phyloP scores from a whole-genome alignment of 2,329 filamentous ascomycete species.

The Aspergillus fischeri region DNA sequence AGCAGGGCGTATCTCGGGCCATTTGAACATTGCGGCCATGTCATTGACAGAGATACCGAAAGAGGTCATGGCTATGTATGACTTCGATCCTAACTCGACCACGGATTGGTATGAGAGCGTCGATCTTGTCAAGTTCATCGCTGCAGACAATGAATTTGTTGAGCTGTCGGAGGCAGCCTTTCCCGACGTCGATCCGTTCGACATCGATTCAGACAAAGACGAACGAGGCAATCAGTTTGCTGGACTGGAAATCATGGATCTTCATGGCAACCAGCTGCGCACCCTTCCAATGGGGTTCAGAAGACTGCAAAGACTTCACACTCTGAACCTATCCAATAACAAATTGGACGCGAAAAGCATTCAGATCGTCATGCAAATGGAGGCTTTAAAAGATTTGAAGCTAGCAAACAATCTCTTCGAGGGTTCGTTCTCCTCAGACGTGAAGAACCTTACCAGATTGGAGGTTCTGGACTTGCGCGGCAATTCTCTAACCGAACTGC shows the following conservation, averaged over 20 bases:
- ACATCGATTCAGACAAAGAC: slow-evolving; percentile 62
- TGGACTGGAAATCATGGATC: slow-evolving; percentile 72
- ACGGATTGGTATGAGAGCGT: slow-evolving; percentile 87
- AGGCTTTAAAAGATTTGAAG: slow-evolving; percentile 70
- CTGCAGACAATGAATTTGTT: slow-evolving; percentile 84
- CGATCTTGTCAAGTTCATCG: slow-evolving; percentile 77
- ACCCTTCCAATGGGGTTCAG: slow-evolving; percentile 71
- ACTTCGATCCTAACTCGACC: slow-evolving; percentile 62
- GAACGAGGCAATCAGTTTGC: slow-evolving; percentile 71
- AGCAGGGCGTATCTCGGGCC: slow-evolving; percentile 69
- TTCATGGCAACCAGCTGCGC: slow-evolving; percentile 78
- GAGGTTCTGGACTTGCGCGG: slow-evolving; percentile 77
- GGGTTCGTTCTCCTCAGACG: slow-evolving; percentile 61
- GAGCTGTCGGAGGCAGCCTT: slow-evolving; percentile 70
- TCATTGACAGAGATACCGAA: slow-evolving; percentile 72
- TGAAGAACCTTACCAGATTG: slow-evolving; percentile 63
- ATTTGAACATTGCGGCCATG: slow-evolving; percentile 84
- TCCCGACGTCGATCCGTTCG: slow-evolving; percentile 61
- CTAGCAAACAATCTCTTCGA: slow-evolving; percentile 72
- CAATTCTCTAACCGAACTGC: slow-evolving; percentile 72
- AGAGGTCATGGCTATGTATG: slow-evolving; percentile 88
- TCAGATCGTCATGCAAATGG: slow-evolving; percentile 69
- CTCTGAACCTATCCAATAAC: slow-evolving; percentile 82
- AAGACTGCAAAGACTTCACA: slow-evolving; percentile 68
- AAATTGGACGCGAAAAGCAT: slow-evolving; percentile 68